Conservation (phyloP, 495 filamentous ascomycete genomes). For the Penicillium mononematosum region DNA sequence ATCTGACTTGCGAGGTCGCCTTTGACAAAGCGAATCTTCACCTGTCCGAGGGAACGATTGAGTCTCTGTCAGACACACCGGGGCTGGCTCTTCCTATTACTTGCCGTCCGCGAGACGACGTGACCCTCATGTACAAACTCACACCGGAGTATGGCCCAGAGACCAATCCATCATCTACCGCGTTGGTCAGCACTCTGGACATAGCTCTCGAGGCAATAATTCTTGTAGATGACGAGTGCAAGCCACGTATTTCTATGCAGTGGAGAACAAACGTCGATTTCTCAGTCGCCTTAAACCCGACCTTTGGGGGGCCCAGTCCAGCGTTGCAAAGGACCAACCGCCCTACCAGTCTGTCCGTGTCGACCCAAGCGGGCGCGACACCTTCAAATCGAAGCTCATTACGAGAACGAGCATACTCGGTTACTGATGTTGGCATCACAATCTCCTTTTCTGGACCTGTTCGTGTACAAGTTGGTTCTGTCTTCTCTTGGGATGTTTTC, state of each 20-base stretch:
- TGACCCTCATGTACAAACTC: conserved; percentile 81
- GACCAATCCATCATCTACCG: conserved; percentile 44
- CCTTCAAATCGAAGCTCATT: conserved; percentile 54
- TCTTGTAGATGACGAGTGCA: conserved; percentile 61
- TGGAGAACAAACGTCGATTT: conserved; percentile 87
- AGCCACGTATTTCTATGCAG: conserved; percentile 71
- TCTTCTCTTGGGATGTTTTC: conserved; percentile 84
- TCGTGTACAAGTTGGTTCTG: conserved; percentile 64
- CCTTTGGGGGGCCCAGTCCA: conserved; percentile 62
- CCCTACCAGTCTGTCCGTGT: conserved; percentile 52
- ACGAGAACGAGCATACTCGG: conserved; percentile 48
- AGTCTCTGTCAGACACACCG: conserved; percentile 60
- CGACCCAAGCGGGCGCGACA: conserved; percentile 24
- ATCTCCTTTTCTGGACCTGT: conserved; percentile 70
- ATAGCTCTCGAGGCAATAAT: conserved; percentile 68
- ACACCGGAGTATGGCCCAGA: conserved; percentile 61
- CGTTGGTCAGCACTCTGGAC: conserved; percentile 51
- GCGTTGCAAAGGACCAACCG: conserved; percentile 50
- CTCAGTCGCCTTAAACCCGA: conserved; percentile 62
- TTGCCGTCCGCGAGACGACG: conserved; percentile 77
- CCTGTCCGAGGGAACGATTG: conserved; percentile 65
- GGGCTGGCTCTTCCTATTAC: conserved; percentile 61
- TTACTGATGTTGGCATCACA: conserved; percentile 66
- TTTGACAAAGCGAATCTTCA: conserved; percentile 66
- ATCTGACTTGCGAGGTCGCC: conserved; percentile 67